These are phyloP conservation scores for Fistulina hepatica DNA, from an alignment of 1,284 basidiomycete genomes.

Conservation along the genomic window DNA sequence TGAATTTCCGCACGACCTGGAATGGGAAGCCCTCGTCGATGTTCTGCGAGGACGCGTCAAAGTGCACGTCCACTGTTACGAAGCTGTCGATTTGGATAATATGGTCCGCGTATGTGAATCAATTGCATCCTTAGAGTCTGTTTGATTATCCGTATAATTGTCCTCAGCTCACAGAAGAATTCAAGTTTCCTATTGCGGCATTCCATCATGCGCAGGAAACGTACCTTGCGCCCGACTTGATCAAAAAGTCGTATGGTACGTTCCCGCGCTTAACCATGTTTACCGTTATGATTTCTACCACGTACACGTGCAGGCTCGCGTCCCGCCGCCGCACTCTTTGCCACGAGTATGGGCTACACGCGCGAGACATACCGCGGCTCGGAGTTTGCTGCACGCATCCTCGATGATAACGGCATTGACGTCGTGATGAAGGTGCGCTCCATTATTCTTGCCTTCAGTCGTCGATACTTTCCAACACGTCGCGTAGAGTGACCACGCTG, in stretches of 20 bases:
- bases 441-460: slow-evolving; percentile 1
- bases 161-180: slow-evolving; percentile 64
- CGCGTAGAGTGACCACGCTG: slow-evolving; percentile 37
- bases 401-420: slow-evolving; percentile 60
- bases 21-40: slow-evolving; percentile 83
- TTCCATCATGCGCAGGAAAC: slow-evolving; percentile 80
- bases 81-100: slow-evolving; percentile 71
- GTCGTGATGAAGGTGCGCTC: slow-evolving; percentile 66
- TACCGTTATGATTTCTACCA: not conserved
- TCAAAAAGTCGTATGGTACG: slow-evolving; percentile 60
- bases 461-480: not conserved
- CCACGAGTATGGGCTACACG: slow-evolving; percentile 61
- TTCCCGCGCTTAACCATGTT: slow-evolving; percentile 3
- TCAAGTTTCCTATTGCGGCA: slow-evolving; percentile 62
- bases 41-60: slow-evolving; percentile 75
- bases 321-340: slow-evolving; percentile 68
- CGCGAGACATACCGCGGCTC: slow-evolving; percentile 76
- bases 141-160: slow-evolving; percentile 1
- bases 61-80: slow-evolving; percentile 61
- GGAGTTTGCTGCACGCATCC: slow-evolving; percentile 72
- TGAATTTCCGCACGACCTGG: slow-evolving; percentile 68
- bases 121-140: not conserved
- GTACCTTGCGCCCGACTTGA: slow-evolving; percentile 63
- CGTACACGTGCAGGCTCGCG: slow-evolving; percentile 26
- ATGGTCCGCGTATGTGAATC: slow-evolving; percentile 48